Evolutionary conservation across 2,329 filamentous ascomycete genomes (phyloP), one percentile per base, ranked within the genome.

Genomic region (Hymenoscyphus fructigenus): DNA sequence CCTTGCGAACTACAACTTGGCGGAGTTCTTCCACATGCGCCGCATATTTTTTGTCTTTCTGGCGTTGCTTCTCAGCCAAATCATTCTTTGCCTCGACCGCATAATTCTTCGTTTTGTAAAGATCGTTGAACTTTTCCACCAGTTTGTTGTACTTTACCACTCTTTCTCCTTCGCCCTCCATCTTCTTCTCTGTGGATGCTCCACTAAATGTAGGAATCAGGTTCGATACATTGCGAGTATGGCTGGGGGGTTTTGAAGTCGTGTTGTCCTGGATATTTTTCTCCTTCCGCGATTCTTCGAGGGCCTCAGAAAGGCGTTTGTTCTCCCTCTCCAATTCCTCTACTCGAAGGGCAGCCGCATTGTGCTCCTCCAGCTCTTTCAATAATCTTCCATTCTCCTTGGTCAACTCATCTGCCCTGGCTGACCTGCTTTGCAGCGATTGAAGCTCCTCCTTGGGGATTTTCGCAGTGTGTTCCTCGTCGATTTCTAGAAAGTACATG

Each of bases 321-420:
- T 73, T 73, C 60, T 74, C 70, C 61, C 66, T 65, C 66, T 74
- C 68, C 28, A 73, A 36, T 12, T 59, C 62, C 15, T 67, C 66
- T 5, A 69, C 61, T 23, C 60, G 61, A n/a, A 38, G 50, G 47
- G 55, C 60, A 47, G 65, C 60, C 38, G 41, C 63, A 56, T 63
- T 66, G 15, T 57, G 61, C 59, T 61, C 65, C 53, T 68, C 64
- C 28, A 72, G 44, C 50, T 73, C 71, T 32, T 71, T 63, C 6
- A 44, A 55, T 29, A 73, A 61, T 2, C 65, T 61, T 1, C 6
- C 59, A 62, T 72, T 67, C 17, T 68, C 60, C 20, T 70, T 62
- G 9, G 36, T 57, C 10, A 74, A 53, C 28, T 61, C 64, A 10
- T 69, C 66, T 6, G 65, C 61, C n/a, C 38, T 58, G 1, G 55